A percentile compares a stretch with the other conserved stretches of the same genome.
These are phyloP conservation scores for Dipteronia sinensis DNA, from an alignment of 345 rosid genomes.

Conservation along the genomic window DNA sequence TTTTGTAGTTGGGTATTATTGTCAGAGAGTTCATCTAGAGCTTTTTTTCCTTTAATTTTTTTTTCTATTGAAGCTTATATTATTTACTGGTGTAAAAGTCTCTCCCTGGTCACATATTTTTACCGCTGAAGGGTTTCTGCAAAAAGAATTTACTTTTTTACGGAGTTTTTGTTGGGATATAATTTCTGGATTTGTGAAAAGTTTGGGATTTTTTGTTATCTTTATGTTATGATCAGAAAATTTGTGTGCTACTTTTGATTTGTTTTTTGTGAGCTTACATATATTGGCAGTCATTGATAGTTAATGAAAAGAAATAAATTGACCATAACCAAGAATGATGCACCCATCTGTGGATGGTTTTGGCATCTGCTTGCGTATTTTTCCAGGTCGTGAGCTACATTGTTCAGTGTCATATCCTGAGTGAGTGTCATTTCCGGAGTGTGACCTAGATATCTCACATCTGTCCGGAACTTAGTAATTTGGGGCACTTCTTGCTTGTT, in stretches of 20 bases:
- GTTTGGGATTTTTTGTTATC: conserved; percentile 15
- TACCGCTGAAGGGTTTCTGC: neutral
- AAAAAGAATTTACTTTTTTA: neutral
- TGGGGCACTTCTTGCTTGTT: no score
- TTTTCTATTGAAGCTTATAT: neutral
- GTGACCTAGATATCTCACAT: no score
- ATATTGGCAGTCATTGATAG: no score
- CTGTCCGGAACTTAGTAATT: no score
- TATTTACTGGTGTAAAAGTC: conserved; percentile 18
- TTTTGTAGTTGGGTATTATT: conserved; percentile 25
- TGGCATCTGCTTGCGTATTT: neutral
- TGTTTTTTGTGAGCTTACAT: no score
- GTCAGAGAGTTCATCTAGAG: conserved; percentile 18
- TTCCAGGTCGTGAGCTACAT: neutral
- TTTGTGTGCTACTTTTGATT: neutral
- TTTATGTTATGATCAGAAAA: neutral
- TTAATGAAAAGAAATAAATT: no score
- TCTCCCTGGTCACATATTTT: conserved; percentile 7
- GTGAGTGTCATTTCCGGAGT: no score
- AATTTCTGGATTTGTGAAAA: conserved; percentile 4
- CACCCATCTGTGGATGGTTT: neutral
- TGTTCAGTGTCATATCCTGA: neutral
- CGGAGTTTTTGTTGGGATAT: conserved; percentile 7
- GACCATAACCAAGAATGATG: neutral
- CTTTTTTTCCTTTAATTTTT: neutral